Evolutionary conservation across 2,329 filamentous ascomycete species (phyloP).

Genomic region (Thermoascus crustaceus): DNA sequence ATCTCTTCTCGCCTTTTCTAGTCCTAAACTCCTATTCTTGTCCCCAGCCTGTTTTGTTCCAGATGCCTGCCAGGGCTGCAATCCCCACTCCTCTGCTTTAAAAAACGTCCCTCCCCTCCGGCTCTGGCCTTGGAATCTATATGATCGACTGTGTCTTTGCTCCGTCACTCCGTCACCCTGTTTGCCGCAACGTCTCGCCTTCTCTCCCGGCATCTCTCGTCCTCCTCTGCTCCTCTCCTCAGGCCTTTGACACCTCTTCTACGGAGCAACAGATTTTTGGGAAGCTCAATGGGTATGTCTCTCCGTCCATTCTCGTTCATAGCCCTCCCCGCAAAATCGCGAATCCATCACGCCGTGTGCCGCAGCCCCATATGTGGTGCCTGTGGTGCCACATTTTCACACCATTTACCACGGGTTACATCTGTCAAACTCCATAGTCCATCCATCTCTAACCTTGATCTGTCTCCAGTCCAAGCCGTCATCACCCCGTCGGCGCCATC

Average conservation of each 20-base stretch:
- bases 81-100: slow-evolving; percentile 1
- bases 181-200: slow-evolving; percentile 4
- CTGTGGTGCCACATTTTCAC: no score
- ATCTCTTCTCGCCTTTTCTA: neutral
- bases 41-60: no score
- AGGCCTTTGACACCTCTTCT: neutral
- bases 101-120: neutral
- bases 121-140: neutral
- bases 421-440: no score
- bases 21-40: neutral
- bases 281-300: slow-evolving; percentile 5
- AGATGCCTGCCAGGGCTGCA: neutral
- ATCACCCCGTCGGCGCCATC: slow-evolving; percentile 15
- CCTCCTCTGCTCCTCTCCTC: neutral
- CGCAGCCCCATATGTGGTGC: neutral
- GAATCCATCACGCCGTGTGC: neutral
- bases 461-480: slow-evolving; percentile 23
- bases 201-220: neutral
- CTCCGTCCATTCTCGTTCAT: neutral
- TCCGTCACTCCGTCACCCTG: slow-evolving; percentile 1
- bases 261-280: neutral
- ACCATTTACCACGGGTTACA: no score
- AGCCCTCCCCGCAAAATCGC: neutral
- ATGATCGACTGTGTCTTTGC: slow-evolving; percentile 1
- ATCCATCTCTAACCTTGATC: neutral